phyloP scores from a whole-genome alignment of 2,329 filamentous ascomycete genomes.

The Xylaria sp. region DNA sequence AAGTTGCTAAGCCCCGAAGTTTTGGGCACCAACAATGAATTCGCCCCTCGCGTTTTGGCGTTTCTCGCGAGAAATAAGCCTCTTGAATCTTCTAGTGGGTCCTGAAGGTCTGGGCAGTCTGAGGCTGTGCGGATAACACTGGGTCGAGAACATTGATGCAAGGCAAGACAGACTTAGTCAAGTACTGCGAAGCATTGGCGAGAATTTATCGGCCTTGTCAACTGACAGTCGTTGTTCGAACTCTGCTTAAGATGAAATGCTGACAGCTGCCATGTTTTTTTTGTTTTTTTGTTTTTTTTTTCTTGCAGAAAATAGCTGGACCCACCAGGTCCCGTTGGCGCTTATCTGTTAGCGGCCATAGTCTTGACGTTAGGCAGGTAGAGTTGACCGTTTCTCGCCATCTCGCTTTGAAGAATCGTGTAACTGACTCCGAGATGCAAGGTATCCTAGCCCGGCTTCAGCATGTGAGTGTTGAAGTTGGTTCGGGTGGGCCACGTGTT shows the following conservation, averaged over 20 bases:
- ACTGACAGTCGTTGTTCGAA: background rate
- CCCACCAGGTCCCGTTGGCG: background rate
- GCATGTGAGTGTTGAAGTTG: background rate
- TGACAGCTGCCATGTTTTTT: background rate
- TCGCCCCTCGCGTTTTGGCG: conserved; percentile 35
- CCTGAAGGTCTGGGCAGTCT: conserved; percentile 11
- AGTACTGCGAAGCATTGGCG: background rate
- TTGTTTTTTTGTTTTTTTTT: too few species aligned
- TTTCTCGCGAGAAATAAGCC: conserved; percentile 27
- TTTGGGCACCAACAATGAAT: background rate
- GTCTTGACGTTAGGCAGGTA: background rate
- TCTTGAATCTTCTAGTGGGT: conserved; percentile 20
- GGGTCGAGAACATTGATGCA: conserved; percentile 5
- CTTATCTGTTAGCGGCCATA: background rate
- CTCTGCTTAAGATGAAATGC: background rate
- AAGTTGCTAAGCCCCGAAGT: conserved; percentile 20
- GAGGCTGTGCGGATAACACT: conserved; percentile 5
- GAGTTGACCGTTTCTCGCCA: conserved; percentile 23
- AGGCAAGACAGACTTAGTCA: background rate
- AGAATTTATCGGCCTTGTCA: background rate
- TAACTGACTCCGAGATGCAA: conserved; percentile 26
- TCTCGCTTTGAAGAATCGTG: conserved; percentile 25
- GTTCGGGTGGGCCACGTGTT: conserved; percentile 8
- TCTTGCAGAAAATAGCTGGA: background rate
- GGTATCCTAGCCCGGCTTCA: conserved; percentile 13